Base-by-base conservation (phyloP, 495 filamentous ascomycete genomes). In the Xylaria flabelliformis region DNA sequence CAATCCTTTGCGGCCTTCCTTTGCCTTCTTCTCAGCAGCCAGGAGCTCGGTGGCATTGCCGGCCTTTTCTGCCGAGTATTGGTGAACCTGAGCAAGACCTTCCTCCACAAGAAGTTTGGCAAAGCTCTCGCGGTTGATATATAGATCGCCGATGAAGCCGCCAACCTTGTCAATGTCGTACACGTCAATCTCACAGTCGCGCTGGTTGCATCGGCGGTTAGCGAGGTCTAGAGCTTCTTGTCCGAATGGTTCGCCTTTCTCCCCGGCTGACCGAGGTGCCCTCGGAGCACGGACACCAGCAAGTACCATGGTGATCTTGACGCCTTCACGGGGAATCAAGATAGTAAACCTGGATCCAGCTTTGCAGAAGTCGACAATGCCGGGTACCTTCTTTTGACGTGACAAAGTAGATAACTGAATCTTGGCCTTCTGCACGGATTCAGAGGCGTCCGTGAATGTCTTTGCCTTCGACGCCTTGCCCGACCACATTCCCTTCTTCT, bases 331-430 rank as follows among this genome's bases (percentile, higher is more conserved):
- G 36, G 97, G 97, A 46, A 99, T 89, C 6, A 99, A 85, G 56
- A 99, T 86, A 39, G 92, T 96, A 82, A 99, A 99, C 66, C 97
- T 90, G 32, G 95, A 97, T 41, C 92, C 97, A 17, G 93, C 94
- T 83, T 97, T 97, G 84, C 97, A 96, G 78, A 94, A 99, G 79
- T 99, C 97, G 56, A 99, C 95, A 73, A 99, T 83, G 9, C 92
- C 97, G 4, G 97, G 94, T n/a, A 98, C 91, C 74, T 91, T 94
- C 82, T 93, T 94, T 81, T 97, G 94, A 21, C 95, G 90, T 69
- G 94, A 91, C 21, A 99, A 88, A 42, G 93, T 89, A 5, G 94
- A 92, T 29, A 97, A 85, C 77, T 96, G 93, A 53, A 96, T 90
- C 87, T 97, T 98, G 63, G 97, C 97, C 81, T 97, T 98, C 80